Evolutionary conservation across 169 alveolate species (phyloP), one percentile per base, ranked within the genome.

Genomic region (Theileria parva): DNA sequence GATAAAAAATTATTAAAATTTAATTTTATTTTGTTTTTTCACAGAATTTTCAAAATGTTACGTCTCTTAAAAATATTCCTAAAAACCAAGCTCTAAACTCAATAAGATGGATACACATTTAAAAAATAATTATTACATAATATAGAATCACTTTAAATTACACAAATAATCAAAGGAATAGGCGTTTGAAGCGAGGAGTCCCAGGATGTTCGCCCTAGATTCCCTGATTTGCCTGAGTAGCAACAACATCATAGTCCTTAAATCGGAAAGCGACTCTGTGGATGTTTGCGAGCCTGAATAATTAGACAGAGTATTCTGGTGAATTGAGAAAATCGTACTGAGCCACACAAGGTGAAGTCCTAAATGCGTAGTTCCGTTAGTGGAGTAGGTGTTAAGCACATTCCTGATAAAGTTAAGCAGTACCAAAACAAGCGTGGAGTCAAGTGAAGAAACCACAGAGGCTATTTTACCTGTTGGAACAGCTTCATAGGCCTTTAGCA

Each of bases 401-500:
- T 79, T 74, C 39, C 89, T 57, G 4, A 83, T 59, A 65, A 83
- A 83, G 39, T 83, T 83, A 11, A 83, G 86, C 34, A 75, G 71
- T 11, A 83, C 86, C 63, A 81, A 37, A 39, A 83, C 28, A 27
- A 83, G 77, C 32, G 76, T 76, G 37, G 80, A 44, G 65, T 71
- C 89, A 3, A 83, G 53, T 13, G 86, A 77, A 6, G 85, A 79
- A 15, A 83, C 86, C 34, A 83, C 80, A 32, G 71, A 30, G 23
- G 70, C 30, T 11, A 85, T 89, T 27, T 79, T 61, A 55, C 63
- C 59, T 27, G 79, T 72, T 9, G 96, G 96, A 39, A 89, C 87
- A 21, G 65, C 73, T 50, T 81, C 92, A 75, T 93, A 93, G 23
- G 84, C 88, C 21, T 80, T 81, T 39, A 80, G 74, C 51, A 93